A percentile compares a stretch with the other conserved stretches of the same genome.
phyloP scores from a whole-genome alignment of 176 grass and related monocot genomes.

The Puccinellia tenuiflora region DNA sequence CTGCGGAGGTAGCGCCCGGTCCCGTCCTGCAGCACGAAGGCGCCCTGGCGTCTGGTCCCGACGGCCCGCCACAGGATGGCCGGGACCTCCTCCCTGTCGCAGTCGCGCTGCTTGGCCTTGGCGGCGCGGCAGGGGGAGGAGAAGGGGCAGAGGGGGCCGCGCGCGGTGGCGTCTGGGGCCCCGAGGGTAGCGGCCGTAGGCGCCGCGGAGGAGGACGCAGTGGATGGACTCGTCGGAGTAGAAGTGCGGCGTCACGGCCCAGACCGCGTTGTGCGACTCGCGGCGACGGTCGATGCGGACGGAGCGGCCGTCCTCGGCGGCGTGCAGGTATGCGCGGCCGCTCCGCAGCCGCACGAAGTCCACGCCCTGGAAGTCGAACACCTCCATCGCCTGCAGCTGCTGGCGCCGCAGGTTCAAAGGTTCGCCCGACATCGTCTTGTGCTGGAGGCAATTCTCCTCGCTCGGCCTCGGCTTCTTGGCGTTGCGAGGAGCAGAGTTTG shows the following conservation, averaged over 20 bases:
- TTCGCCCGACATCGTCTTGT: no score
- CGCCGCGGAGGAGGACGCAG: no score
- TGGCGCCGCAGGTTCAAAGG: no score
- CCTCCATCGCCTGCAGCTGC: not conserved
- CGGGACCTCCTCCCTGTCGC: not conserved
- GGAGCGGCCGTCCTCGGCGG: not conserved
- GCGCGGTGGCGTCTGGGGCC: no score
- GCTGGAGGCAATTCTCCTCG: not conserved
- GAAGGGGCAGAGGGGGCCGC: no score
- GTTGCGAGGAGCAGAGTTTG: not conserved
- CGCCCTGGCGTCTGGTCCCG: not conserved
- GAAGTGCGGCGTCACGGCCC: no score
- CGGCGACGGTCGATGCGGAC: not conserved
- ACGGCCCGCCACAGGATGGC: not conserved
- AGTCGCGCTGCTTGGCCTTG: not conserved
- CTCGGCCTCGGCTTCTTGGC: not conserved
- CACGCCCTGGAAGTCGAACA: constrained; percentile 3
- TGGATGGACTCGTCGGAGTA: no score
- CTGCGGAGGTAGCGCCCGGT: not conserved
- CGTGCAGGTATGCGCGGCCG: not conserved
- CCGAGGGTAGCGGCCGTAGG: no score
- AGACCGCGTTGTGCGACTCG: no score
- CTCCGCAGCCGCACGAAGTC: constrained; percentile 18
- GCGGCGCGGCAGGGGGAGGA: not conserved
- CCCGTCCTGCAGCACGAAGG: not conserved